These are phyloP conservation scores for Boletellus emodensis DNA, from an alignment of 768 basidiomycete genomes.

Conservation along the genomic window DNA sequence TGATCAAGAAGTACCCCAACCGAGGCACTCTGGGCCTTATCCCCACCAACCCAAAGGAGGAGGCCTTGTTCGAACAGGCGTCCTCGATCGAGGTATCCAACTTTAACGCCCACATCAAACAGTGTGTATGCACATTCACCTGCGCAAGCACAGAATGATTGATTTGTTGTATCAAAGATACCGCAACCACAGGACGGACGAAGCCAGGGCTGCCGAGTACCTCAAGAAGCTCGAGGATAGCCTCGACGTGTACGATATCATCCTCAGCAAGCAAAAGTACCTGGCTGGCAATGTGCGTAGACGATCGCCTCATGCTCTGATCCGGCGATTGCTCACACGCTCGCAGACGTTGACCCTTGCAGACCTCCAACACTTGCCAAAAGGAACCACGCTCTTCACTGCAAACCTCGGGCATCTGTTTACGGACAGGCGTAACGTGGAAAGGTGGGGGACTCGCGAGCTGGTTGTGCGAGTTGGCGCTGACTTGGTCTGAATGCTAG, in stretches of 20 bases:
- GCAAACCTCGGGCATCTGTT: constrained; percentile 10
- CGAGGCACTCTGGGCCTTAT: constrained; percentile 33
- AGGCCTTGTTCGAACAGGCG: constrained; percentile 50
- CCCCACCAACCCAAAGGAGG: constrained; percentile 32
- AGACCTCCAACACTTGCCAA: constrained; percentile 20
- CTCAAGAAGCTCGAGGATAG: constrained; percentile 28
- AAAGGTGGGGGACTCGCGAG: constrained; percentile 7
- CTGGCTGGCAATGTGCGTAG: constrained; percentile 32
- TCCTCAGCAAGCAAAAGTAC: constrained; percentile 34
- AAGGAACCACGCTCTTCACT: constrained; percentile 9
- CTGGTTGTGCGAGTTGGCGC: not conserved
- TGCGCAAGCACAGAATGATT: not conserved
- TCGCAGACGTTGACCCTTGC: constrained; percentile 17
- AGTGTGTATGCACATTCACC: constrained; percentile 23
- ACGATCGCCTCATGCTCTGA: not conserved
- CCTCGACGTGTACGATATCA: constrained; percentile 31
- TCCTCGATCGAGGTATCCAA: constrained; percentile 47
- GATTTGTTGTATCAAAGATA: not conserved
- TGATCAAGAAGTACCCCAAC: constrained; percentile 36
- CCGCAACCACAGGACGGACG: not conserved
- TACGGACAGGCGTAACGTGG: constrained; percentile 15
- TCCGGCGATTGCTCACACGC: not conserved
- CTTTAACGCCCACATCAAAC: constrained; percentile 48
- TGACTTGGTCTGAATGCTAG: constrained; percentile 18
- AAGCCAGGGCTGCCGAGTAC: not conserved